phyloP scores from a whole-genome alignment of 768 basidiomycete species.

The Collybia mongolica region DNA sequence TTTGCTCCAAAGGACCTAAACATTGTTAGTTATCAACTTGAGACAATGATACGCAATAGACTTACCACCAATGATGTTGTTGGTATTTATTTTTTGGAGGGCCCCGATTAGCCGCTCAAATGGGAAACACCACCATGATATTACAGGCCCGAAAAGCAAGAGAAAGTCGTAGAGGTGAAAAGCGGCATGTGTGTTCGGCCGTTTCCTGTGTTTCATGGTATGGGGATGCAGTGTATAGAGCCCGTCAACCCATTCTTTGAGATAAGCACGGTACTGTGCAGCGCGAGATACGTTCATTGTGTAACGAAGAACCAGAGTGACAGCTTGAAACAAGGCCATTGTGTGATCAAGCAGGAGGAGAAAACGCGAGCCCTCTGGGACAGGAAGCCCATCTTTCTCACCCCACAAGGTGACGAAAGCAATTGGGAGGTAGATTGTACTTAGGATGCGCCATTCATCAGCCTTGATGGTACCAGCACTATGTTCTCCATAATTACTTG shows the following conservation, averaged over 20 bases:
- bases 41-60: not conserved
- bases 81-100: conserved; percentile 29
- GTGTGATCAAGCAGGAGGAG: conserved; percentile 22
- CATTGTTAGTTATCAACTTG: no score
- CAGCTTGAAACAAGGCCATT: conserved; percentile 24
- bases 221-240: conserved; percentile 21
- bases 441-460: conserved; percentile 30
- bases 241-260: conserved; percentile 22
- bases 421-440: conserved; percentile 30
- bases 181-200: conserved; percentile 25
- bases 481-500: conserved; percentile 22
- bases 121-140: conserved; percentile 38
- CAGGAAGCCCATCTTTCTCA: not conserved
- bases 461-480: conserved; percentile 33
- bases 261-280: conserved; percentile 4
- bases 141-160: conserved; percentile 29
- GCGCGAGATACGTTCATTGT: conserved; percentile 9
- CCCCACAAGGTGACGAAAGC: conserved; percentile 31
- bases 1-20: not conserved
- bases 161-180: conserved; percentile 36
- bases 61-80: conserved; percentile 24
- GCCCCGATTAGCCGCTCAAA: conserved; percentile 36
- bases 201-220: conserved; percentile 1
- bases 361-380: not conserved
- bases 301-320: conserved; percentile 15